A percentile compares a stretch with the other conserved stretches of the same genome.
phyloP scores from a whole-genome alignment of 108 stramenopile species.

The Nitzschia putrida region DNA sequence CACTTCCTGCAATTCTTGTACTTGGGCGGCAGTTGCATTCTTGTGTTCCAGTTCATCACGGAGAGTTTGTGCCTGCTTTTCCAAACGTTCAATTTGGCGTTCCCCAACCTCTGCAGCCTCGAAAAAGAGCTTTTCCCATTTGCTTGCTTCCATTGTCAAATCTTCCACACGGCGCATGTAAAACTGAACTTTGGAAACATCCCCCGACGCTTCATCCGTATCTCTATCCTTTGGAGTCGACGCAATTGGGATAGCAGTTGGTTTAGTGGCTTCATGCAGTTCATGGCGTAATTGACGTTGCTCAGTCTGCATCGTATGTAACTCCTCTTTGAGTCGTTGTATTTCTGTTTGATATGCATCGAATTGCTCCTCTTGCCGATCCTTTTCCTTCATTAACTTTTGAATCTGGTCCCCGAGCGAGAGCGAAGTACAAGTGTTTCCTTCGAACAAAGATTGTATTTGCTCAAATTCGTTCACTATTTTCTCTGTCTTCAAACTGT shows the following conservation, averaged over 20 bases:
- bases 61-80: neutral
- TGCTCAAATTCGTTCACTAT: too few relatives aligned
- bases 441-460: too few relatives aligned
- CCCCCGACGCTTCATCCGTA: too few relatives aligned
- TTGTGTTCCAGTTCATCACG: constrained; percentile 1
- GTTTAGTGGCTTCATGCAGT: neutral
- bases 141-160: constrained; percentile 1
- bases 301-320: constrained; percentile 16
- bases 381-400: constrained; percentile 1
- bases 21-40: neutral
- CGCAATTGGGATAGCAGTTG: neutral
- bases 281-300: neutral
- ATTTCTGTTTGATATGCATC: constrained; percentile 12
- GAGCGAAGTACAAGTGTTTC: neutral
- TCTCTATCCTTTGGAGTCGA: neutral
- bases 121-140: constrained; percentile 14
- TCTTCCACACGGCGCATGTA: constrained; percentile 5
- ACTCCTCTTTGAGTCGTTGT: constrained; percentile 3
- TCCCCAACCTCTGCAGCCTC: constrained; percentile 19
- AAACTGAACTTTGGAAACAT: neutral
- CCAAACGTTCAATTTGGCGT: constrained; percentile 6
- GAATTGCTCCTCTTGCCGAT: neutral
- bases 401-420: constrained; percentile 1
- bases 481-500: too few relatives aligned
- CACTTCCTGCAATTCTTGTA: neutral